Percentiles rank a stretch among this genome's conserved stretches.
phyloP scores from a whole-genome alignment of 2,329 filamentous ascomycete genomes.

The Pseudogymnoascus sp. region DNA sequence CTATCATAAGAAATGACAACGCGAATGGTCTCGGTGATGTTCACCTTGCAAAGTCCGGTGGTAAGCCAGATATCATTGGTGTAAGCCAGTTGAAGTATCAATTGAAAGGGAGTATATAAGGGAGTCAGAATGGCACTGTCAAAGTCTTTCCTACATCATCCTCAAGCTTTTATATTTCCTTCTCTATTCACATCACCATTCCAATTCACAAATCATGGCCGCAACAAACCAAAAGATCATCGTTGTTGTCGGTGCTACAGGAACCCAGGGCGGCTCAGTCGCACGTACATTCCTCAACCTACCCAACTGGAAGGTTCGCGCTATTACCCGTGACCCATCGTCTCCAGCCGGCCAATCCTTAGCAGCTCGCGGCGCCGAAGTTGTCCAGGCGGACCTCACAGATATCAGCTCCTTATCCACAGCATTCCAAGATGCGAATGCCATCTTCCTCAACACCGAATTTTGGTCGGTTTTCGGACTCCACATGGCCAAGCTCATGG shows the following conservation, averaged over 20 bases:
- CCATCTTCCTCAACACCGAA: constrained; percentile 25
- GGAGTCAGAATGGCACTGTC: not conserved
- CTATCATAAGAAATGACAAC: not conserved
- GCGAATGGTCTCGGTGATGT: not conserved
- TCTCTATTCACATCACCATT: not conserved
- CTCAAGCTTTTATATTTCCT: not conserved
- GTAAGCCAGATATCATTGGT: not conserved
- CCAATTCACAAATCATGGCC: not conserved
- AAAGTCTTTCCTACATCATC: not conserved
- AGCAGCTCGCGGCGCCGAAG: constrained; percentile 19
- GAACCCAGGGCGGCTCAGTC: constrained; percentile 53
- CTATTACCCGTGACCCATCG: constrained; percentile 17
- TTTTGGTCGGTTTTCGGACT: constrained; percentile 17
- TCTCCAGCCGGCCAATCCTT: constrained; percentile 16
- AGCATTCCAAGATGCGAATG: constrained; percentile 21
- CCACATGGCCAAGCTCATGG: not conserved
- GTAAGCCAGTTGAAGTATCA: not conserved
- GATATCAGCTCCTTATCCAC: constrained; percentile 18
- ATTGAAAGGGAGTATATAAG: not conserved
- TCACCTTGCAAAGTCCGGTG: not conserved
- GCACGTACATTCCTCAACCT: constrained; percentile 29
- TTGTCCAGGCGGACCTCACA: constrained; percentile 22
- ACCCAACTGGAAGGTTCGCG: not conserved
- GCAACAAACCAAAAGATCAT: constrained; percentile 37
- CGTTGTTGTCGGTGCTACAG: constrained; percentile 52